Evolutionary conservation across 345 rosid genomes (phyloP).

Genomic region (Noccaea caerulescens): DNA sequence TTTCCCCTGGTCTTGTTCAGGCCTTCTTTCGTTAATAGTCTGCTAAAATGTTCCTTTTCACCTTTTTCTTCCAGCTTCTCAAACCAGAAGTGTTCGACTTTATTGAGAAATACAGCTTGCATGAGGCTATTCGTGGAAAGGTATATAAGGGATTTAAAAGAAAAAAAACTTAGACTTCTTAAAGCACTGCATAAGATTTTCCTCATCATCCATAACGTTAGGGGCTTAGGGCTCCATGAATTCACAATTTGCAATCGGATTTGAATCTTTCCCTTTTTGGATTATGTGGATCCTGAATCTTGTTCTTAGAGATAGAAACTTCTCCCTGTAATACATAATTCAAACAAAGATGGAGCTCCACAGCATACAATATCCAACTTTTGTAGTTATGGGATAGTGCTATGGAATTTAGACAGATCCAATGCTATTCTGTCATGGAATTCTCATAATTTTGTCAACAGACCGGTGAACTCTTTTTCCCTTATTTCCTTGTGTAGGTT

Average conservation of each 20-base stretch:
- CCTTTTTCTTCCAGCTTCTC: constrained; percentile 75
- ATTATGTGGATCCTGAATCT: constrained; percentile 1
- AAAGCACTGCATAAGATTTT: constrained; percentile 25
- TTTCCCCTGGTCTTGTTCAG: constrained; percentile 17
- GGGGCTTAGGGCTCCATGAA: constrained; percentile 10
- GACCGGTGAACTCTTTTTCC: constrained; percentile 10
- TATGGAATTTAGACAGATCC: constrained; percentile 1
- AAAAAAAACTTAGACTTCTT: not conserved
- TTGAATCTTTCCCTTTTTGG: constrained; percentile 2
- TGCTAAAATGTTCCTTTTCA: constrained; percentile 23
- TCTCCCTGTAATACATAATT: constrained; percentile 9
- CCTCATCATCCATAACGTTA: constrained; percentile 16
- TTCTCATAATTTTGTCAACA: constrained; percentile 10
- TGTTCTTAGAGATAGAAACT: constrained; percentile 19
- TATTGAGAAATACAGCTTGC: constrained; percentile 80
- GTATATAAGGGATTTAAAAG: constrained; percentile 47
- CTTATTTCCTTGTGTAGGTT: constrained; percentile 60
- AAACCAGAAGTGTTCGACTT: constrained; percentile 87
- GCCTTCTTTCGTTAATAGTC: constrained; percentile 15
- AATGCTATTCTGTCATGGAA: constrained; percentile 14
- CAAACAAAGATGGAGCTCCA: constrained; percentile 17
- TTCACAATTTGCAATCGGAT: not conserved
- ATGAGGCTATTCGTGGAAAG: constrained; percentile 89
- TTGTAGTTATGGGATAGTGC: constrained; percentile 18
- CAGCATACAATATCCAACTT: not conserved